Conservation (phyloP, 208 protist species). For the Wallacemonas sp. region DNA sequence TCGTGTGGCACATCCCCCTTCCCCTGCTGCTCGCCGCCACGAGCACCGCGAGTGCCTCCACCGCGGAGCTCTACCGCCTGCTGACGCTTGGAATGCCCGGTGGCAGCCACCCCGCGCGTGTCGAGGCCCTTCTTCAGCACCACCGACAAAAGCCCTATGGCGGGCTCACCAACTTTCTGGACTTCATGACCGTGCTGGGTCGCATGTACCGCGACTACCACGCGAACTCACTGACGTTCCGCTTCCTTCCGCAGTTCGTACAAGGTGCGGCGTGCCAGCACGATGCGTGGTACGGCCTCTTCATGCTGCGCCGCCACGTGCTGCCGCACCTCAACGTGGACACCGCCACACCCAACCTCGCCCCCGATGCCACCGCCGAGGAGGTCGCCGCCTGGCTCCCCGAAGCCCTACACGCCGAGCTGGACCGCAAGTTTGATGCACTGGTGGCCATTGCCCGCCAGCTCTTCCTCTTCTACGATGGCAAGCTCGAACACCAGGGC, state of each 20-base stretch:
- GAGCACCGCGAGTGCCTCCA: slow-evolving; percentile 54
- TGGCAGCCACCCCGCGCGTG: slow-evolving; percentile 56
- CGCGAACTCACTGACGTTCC: slow-evolving; percentile 59
- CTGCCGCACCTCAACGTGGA: slow-evolving; percentile 86
- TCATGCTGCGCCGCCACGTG: slow-evolving; percentile 85
- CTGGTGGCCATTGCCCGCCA: slow-evolving; percentile 95
- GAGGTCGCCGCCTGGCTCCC: slow-evolving; percentile 55
- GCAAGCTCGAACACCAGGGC: slow-evolving; percentile 90
- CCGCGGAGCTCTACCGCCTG: slow-evolving; percentile 59
- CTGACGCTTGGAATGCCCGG: slow-evolving; percentile 67
- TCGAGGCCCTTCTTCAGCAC: slow-evolving; percentile 88
- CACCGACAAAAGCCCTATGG: slow-evolving; percentile 81
- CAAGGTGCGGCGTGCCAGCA: slow-evolving; percentile 65
- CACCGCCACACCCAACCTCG: slow-evolving; percentile 61
- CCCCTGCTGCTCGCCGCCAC: slow-evolving; percentile 67
- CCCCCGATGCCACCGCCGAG: slow-evolving; percentile 43
- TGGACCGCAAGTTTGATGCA: slow-evolving; percentile 95
- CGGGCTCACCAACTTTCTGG: slow-evolving; percentile 60
- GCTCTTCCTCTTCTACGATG: slow-evolving; percentile 94
- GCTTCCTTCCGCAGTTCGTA: slow-evolving; percentile 77
- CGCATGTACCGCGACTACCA: slow-evolving; percentile 83
- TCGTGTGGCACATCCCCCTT: slow-evolving; percentile 86
- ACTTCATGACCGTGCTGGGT: slow-evolving; percentile 79
- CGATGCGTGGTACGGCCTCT: slow-evolving; percentile 91
- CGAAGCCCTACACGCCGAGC: slow-evolving; percentile 61